phyloP scores from a whole-genome alignment of 2,329 filamentous ascomycete genomes.

The Thelonectria rubi region DNA sequence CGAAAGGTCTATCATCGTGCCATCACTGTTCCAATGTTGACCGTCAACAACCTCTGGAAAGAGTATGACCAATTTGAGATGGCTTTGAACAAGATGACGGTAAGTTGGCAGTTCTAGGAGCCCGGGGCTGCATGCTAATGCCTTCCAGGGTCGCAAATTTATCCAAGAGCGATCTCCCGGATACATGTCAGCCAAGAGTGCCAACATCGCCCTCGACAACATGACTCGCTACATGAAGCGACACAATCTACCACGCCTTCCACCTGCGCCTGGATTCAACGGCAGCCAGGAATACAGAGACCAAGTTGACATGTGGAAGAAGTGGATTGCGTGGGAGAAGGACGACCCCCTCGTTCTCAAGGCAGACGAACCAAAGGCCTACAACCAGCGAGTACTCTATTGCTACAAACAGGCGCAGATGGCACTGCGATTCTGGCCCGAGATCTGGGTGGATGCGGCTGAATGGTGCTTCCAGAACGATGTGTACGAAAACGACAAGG shows the following conservation, averaged over 20 bases:
- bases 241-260: constrained; percentile 80
- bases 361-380: constrained; percentile 78
- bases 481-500: constrained; percentile 67
- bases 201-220: constrained; percentile 90
- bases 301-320: constrained; percentile 90
- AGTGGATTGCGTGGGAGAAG: constrained; percentile 96
- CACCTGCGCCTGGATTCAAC: constrained; percentile 85
- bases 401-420: constrained; percentile 94
- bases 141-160: constrained; percentile 84
- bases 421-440: constrained; percentile 92
- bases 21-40: constrained; percentile 84
- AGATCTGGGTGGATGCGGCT: constrained; percentile 94
- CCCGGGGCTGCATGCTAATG: constrained; percentile 19
- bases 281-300: constrained; percentile 84
- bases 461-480: constrained; percentile 90
- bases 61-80: constrained; percentile 98
- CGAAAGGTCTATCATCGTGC: constrained; percentile 93
- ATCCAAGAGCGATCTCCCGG: constrained; percentile 90
- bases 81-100: constrained; percentile 89
- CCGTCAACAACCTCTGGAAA: constrained; percentile 89
- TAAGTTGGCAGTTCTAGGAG: constrained; percentile 52
- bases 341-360: constrained; percentile 88
- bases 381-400: constrained; percentile 83
- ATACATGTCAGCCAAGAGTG: constrained; percentile 96
- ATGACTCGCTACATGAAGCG: constrained; percentile 80